phyloP scores from a whole-genome alignment of 176 grass and related monocot genomes.

The Poa pratensis region DNA sequence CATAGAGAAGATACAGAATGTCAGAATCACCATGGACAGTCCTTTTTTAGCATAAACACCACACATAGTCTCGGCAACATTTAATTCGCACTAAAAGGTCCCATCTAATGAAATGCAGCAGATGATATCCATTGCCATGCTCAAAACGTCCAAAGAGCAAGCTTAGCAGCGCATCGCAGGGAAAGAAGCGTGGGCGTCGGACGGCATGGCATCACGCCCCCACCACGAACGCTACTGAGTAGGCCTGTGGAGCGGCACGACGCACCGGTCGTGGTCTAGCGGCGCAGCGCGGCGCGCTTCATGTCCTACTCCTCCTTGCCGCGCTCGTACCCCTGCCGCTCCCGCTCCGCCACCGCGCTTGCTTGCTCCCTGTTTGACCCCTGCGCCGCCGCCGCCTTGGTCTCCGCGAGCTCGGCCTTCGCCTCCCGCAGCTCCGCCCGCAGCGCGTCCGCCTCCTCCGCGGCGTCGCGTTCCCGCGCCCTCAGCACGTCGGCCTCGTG shows the following conservation, averaged over 20 bases:
- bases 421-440: neutral
- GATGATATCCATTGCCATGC: neutral
- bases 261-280: no score
- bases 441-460: neutral
- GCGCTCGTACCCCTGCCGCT: slow-evolving; percentile 16
- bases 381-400: neutral
- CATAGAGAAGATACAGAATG: no score
- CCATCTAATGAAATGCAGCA: neutral
- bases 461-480: neutral
- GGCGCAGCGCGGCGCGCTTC: slow-evolving; percentile 26
- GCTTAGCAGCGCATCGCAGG: neutral
- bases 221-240: neutral
- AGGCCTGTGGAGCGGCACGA: slow-evolving; percentile 1
- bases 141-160: neutral
- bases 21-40: neutral
- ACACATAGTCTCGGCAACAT: neutral
- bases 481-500: neutral
- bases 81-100: no score
- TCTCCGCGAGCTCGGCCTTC: slow-evolving; percentile 21
- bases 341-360: slow-evolving; percentile 16
- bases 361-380: slow-evolving; percentile 3
- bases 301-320: slow-evolving; percentile 42
- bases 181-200: no score
- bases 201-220: no score
- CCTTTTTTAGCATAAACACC: no score